A percentile compares a stretch with the other conserved stretches of the same genome.
These are phyloP conservation scores for Stylosanthes scabra DNA, from an alignment of 331 rosid species.

Conservation along the genomic window DNA sequence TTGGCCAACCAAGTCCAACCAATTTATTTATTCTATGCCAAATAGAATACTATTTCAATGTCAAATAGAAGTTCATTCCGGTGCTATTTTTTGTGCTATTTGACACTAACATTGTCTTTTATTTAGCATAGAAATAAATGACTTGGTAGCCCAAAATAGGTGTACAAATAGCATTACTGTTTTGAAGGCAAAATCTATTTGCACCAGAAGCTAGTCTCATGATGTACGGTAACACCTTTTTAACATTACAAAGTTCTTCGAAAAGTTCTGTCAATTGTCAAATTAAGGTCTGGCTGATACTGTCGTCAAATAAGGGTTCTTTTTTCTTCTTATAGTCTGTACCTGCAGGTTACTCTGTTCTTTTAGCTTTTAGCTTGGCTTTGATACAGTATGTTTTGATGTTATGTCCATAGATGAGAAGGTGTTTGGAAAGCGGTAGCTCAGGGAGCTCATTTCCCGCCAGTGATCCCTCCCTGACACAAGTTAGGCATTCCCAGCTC, in stretches of 20 bases:
- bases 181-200: too few species aligned
- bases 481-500: conserved; percentile 65
- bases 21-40: too few species aligned
- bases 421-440: conserved; percentile 66
- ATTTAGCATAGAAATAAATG: too few species aligned
- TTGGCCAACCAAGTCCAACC: too few species aligned
- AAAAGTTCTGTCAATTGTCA: not conserved
- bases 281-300: conserved; percentile 22
- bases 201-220: conserved; percentile 29
- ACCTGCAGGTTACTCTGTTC: conserved; percentile 17
- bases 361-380: conserved; percentile 9
- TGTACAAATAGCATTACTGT: too few species aligned
- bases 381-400: conserved; percentile 30
- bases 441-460: conserved; percentile 60
- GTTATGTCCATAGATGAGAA: conserved; percentile 69
- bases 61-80: too few species aligned
- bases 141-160: too few species aligned
- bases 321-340: conserved; percentile 30
- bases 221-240: conserved; percentile 7
- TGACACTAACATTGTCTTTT: too few species aligned
- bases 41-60: too few species aligned
- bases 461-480: conserved; percentile 69
- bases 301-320: conserved; percentile 27
- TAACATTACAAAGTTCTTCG: conserved; percentile 23
- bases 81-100: too few species aligned